Conservation (phyloP, 768 basidiomycete species). For the Peribolospora kevripleyi region DNA sequence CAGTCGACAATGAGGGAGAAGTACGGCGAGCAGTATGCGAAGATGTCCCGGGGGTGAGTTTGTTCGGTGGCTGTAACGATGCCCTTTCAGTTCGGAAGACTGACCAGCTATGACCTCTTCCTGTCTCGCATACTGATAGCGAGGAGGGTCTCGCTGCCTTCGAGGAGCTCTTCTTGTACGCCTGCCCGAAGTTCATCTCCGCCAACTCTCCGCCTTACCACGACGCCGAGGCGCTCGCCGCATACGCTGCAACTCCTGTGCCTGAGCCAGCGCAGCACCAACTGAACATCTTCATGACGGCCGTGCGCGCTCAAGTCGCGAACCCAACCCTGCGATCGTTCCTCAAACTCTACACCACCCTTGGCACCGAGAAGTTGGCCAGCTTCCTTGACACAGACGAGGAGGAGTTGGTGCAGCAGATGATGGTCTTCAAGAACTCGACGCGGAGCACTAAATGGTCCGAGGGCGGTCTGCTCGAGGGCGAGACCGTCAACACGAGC, state of each 20-base stretch:
- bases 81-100: not conserved
- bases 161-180: constrained; percentile 78
- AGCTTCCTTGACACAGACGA: constrained; percentile 78
- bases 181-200: constrained; percentile 88
- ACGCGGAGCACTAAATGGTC: constrained; percentile 47
- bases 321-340: constrained; percentile 73
- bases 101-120: not conserved
- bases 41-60: constrained; percentile 60
- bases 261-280: constrained; percentile 63
- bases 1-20: constrained; percentile 41
- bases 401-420: constrained; percentile 81
- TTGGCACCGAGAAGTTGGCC: constrained; percentile 74
- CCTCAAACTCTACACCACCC: constrained; percentile 81
- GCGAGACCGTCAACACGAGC: constrained; percentile 65
- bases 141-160: constrained; percentile 49
- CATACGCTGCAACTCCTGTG: constrained; percentile 24
- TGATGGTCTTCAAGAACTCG: constrained; percentile 87
- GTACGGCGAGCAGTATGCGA: constrained; percentile 69
- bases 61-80: constrained; percentile 6
- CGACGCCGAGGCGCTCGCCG: constrained; percentile 38
- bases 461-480: constrained; percentile 38
- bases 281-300: constrained; percentile 55
- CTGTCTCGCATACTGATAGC: constrained; percentile 6
- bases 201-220: constrained; percentile 77
- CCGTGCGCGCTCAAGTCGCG: constrained; percentile 46